Conservation (phyloP, 2,329 filamentous ascomycete species). For the Penicillium vulpinum region DNA sequence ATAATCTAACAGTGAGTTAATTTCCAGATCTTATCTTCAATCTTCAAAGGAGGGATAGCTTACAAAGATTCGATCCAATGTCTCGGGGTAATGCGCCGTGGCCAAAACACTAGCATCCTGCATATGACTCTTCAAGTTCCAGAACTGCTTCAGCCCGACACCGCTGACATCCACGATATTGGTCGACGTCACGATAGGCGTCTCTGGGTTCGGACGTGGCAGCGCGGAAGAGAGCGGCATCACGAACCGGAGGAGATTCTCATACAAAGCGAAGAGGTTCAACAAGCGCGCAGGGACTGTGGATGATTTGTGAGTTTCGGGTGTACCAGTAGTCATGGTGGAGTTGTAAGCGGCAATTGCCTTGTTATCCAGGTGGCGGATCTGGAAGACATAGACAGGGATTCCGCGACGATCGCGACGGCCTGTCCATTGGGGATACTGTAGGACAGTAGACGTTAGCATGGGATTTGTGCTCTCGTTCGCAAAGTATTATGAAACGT, state of each 20-base stretch:
- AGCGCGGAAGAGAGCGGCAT: conserved; percentile 82
- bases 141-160: conserved; percentile 89
- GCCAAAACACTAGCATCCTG: conserved; percentile 85
- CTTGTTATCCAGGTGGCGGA: conserved; percentile 78
- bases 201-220: conserved; percentile 69
- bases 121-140: conserved; percentile 93
- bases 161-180: conserved; percentile 93
- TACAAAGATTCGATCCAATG: conserved; percentile 76
- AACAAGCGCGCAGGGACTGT: conserved; percentile 69
- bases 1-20: conserved; percentile 60
- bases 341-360: conserved; percentile 74
- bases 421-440: conserved; percentile 96
- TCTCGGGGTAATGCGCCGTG: conserved; percentile 94
- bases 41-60: conserved; percentile 19
- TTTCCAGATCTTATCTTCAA: not conserved
- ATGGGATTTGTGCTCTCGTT: not conserved
- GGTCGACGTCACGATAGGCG: conserved; percentile 88
- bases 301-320: conserved; percentile 59
- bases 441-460: conserved; percentile 8
- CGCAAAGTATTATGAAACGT: conserved; percentile 26
- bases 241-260: conserved; percentile 84
- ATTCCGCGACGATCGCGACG: conserved; percentile 87
- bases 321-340: conserved; percentile 45
- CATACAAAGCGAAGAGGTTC: conserved; percentile 87
- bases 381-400: conserved; percentile 87